Percentiles rank a stretch among this genome's conserved stretches.
These are phyloP conservation scores for Gonium pectorale DNA, from an alignment of 139 green algal species.

Conservation along the genomic window DNA sequence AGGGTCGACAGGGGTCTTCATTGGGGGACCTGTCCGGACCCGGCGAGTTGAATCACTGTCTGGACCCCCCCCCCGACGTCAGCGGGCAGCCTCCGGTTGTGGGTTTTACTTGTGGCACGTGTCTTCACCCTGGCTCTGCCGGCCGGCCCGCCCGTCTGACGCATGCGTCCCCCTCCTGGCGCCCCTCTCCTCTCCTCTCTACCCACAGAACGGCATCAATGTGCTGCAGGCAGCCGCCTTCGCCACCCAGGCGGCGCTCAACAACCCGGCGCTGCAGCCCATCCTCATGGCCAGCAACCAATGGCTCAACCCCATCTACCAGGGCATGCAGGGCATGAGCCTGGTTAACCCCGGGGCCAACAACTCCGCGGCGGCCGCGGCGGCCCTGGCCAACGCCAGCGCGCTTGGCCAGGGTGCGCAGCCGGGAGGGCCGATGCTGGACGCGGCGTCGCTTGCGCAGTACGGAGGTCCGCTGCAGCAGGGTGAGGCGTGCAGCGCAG, in stretches of 20 bases:
- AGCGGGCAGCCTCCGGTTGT: no score
- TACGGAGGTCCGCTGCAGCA: background rate
- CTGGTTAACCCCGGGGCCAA: slow-evolving; percentile 12
- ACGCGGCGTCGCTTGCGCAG: background rate
- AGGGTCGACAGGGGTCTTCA: no score
- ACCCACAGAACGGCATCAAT: slow-evolving; percentile 59
- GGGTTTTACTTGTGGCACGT: no score
- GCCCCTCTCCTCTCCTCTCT: no score
- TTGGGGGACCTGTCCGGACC: no score
- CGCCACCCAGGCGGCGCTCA: slow-evolving; percentile 56
- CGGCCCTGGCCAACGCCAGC: slow-evolving; percentile 28
- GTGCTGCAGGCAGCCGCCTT: slow-evolving; percentile 58
- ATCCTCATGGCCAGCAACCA: slow-evolving; percentile 43
- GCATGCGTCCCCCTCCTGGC: no score
- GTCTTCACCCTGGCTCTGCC: no score
- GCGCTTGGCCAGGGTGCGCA: slow-evolving; percentile 47
- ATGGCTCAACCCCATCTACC: slow-evolving; percentile 46
- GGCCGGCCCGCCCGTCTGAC: no score
- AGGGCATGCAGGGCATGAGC: slow-evolving; percentile 42
- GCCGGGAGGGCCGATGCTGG: slow-evolving; percentile 28
- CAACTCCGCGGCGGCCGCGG: slow-evolving; percentile 22
- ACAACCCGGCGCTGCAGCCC: slow-evolving; percentile 54
- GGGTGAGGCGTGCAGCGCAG: no score
- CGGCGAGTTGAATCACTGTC: no score
- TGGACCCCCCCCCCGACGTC: no score